A percentile compares a stretch with the other conserved stretches of the same genome.
phyloP scores from a whole-genome alignment of 176 grass and related monocot species.

The Phyllostachys edulis region DNA sequence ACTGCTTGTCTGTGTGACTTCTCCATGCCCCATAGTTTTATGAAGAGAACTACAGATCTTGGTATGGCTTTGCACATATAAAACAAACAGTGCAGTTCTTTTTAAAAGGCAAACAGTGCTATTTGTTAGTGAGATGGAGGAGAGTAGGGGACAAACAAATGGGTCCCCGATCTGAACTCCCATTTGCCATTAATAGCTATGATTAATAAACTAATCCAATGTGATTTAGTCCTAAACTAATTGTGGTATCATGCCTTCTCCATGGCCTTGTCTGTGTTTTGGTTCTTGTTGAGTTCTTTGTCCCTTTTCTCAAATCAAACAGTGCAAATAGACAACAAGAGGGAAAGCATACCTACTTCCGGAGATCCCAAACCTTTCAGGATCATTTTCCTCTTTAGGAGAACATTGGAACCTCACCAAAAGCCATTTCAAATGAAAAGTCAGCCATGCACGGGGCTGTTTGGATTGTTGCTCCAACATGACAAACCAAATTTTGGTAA shows the following conservation, averaged over 20 bases:
- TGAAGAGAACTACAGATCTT: conserved; percentile 31
- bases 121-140: conserved; percentile 4
- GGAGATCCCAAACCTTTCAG: background rate
- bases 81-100: conserved; percentile 1
- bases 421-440: background rate
- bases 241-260: conserved; percentile 12
- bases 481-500: too few relatives aligned
- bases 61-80: conserved; percentile 8
- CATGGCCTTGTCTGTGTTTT: conserved; percentile 11
- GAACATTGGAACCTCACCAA: conserved; percentile 3
- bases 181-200: conserved; percentile 11
- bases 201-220: background rate
- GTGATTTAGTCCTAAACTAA: background rate
- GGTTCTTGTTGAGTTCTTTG: background rate
- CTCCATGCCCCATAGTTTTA: conserved; percentile 11
- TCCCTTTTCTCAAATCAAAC: conserved; percentile 10
- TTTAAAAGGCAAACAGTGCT: background rate
- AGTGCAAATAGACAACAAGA: conserved; percentile 9
- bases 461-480: background rate
- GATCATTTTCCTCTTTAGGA: background rate
- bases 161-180: conserved; percentile 7
- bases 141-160: conserved; percentile 1
- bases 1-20: conserved; percentile 11
- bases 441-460: background rate
- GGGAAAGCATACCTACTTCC: background rate